A percentile compares a stretch with the other conserved stretches of the same genome.
phyloP scores from a whole-genome alignment of 2,329 filamentous ascomycete species.

The Diaporthe aspalathi region DNA sequence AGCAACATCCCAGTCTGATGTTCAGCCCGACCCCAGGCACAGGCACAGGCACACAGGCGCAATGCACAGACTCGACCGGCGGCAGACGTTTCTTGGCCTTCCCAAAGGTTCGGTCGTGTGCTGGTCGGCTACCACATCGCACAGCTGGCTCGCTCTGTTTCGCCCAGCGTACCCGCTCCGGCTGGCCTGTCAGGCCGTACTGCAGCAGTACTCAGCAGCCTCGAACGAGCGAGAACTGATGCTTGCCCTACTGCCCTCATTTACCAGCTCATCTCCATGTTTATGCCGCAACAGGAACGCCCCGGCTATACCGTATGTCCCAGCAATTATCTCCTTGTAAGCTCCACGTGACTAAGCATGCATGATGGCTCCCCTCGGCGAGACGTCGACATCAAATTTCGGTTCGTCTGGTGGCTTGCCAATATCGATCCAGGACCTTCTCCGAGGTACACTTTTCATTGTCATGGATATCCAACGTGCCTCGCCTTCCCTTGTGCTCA shows the following conservation, averaged over 20 bases:
- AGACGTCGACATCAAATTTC: slow-evolving; percentile 24
- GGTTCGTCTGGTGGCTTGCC: slow-evolving; percentile 15
- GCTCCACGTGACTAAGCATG: slow-evolving; percentile 19
- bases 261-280: slow-evolving; percentile 28
- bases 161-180: not conserved
- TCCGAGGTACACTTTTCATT: slow-evolving; percentile 25
- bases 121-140: not conserved
- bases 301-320: slow-evolving; percentile 26
- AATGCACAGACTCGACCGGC: slow-evolving; percentile 30
- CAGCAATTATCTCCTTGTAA: slow-evolving; percentile 20
- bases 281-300: slow-evolving; percentile 23
- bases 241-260: slow-evolving; percentile 14
- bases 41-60: not conserved
- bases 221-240: not conserved
- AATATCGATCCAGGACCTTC: slow-evolving; percentile 23
- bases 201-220: not conserved
- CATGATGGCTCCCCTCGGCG: slow-evolving; percentile 12
- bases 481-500: not conserved
- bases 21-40: slow-evolving; percentile 13
- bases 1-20: slow-evolving; percentile 33
- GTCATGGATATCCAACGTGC: not conserved
- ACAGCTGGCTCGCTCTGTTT: slow-evolving; percentile 6
- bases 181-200: not conserved
- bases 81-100: slow-evolving; percentile 23
- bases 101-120: not conserved